Evolutionary conservation across 768 basidiomycete genomes (phyloP).

Genomic region (Collybiopsis luxurians): DNA sequence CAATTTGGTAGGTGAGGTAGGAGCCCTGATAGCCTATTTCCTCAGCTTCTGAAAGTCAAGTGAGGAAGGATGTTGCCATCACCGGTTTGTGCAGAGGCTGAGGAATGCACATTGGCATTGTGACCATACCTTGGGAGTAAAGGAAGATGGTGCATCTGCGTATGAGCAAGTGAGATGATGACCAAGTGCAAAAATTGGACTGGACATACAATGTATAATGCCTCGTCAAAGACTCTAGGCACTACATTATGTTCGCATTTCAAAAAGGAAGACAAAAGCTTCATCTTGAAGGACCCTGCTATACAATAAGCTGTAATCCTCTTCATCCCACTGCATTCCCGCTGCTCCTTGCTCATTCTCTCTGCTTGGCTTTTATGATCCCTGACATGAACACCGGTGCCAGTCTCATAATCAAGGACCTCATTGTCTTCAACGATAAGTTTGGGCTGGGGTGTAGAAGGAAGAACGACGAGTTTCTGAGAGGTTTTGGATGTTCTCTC

Average conservation of each 20-base stretch:
- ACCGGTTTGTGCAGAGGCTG: conserved; percentile 52
- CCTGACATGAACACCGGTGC: conserved; percentile 48
- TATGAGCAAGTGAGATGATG: background rate
- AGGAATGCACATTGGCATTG: conserved; percentile 82
- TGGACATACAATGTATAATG: conserved; percentile 79
- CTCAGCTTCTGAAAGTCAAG: conserved; percentile 65
- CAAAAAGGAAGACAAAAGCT: conserved; percentile 77
- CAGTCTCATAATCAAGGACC: conserved; percentile 54
- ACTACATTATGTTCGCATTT: conserved; percentile 92
- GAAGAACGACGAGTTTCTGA: conserved; percentile 87
- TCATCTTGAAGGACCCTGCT: conserved; percentile 83
- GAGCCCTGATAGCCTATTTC: too few relatives aligned
- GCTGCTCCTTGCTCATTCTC: conserved; percentile 83
- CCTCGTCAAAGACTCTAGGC: conserved; percentile 89
- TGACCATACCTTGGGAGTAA: conserved; percentile 90
- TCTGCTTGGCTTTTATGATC: conserved; percentile 87
- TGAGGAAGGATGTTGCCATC: conserved; percentile 58
- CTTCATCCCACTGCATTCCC: conserved; percentile 76
- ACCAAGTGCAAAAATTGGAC: background rate
- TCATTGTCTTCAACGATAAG: conserved; percentile 56
- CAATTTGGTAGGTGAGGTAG: too few relatives aligned
- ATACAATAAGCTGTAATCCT: conserved; percentile 89
- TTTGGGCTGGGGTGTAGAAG: conserved; percentile 85
- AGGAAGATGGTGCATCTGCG: conserved; percentile 87
- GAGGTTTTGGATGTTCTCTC: conserved; percentile 88